These are phyloP conservation scores for Podaxis sp. DNA, from an alignment of 768 basidiomycete genomes.

Conservation along the genomic window DNA sequence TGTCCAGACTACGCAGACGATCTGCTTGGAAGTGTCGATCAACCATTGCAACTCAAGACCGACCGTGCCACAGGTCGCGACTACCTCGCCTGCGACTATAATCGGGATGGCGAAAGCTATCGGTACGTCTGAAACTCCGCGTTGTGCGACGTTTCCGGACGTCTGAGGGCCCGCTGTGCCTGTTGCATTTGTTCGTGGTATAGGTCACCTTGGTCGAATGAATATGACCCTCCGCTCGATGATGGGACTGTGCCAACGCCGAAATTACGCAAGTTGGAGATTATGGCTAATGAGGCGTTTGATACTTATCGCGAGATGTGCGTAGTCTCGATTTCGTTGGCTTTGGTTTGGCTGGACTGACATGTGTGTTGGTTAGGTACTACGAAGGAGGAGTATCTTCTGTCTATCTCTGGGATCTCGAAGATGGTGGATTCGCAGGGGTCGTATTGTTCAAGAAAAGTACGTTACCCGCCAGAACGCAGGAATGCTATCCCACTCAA, in stretches of 20 bases:
- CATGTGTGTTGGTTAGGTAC: constrained; percentile 55
- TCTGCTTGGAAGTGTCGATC: constrained; percentile 91
- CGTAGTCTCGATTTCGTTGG: constrained; percentile 30
- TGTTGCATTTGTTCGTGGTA: neutral
- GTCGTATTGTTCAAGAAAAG: constrained; percentile 96
- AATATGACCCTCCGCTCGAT: constrained; percentile 87
- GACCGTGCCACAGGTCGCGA: constrained; percentile 84
- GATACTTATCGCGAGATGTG: constrained; percentile 94
- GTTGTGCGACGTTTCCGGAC: neutral
- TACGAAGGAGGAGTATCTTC: constrained; percentile 98
- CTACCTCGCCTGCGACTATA: constrained; percentile 93
- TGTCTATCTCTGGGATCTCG: constrained; percentile 97
- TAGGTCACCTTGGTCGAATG: constrained; percentile 98
- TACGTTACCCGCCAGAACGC: constrained; percentile 31
- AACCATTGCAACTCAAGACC: constrained; percentile 79
- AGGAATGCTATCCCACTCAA: neutral
- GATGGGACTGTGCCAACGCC: constrained; percentile 86
- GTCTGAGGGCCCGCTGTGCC: neutral
- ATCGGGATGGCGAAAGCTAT: constrained; percentile 88
- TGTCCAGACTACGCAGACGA: constrained; percentile 95
- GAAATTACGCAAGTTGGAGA: constrained; percentile 88
- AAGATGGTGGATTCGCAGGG: constrained; percentile 95
- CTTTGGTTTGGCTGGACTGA: neutral
- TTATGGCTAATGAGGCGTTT: constrained; percentile 93
- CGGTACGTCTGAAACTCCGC: constrained; percentile 51